Evolutionary conservation across 2,329 filamentous ascomycete genomes (phyloP).

Genomic region (Acephala macrosclerotiorum): DNA sequence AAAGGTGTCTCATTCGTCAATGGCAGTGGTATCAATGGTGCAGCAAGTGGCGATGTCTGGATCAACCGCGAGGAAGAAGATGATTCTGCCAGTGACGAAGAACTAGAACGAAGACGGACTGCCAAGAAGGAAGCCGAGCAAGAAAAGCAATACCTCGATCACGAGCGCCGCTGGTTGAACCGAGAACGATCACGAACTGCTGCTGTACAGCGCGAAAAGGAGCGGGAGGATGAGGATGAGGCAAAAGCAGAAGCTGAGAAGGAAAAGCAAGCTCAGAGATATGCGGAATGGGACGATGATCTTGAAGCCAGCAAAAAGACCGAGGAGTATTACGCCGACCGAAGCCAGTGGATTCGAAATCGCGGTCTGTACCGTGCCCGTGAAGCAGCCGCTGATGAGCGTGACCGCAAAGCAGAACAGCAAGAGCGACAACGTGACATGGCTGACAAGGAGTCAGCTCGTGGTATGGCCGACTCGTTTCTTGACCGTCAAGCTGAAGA

Average conservation of each 20-base stretch:
- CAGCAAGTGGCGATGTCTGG: conserved; percentile 51
- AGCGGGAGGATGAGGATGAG: conserved; percentile 79
- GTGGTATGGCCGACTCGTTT: conserved; percentile 90
- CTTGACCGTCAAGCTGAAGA: conserved; percentile 84
- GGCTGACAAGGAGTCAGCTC: conserved; percentile 78
- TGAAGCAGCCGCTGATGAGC: conserved; percentile 81
- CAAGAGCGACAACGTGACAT: conserved; percentile 74
- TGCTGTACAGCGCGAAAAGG: conserved; percentile 84
- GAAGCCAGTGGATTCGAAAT: conserved; percentile 83
- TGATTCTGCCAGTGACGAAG: conserved; percentile 85
- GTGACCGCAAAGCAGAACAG: conserved; percentile 80
- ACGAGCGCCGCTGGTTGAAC: conserved; percentile 90
- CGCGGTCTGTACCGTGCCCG: conserved; percentile 75
- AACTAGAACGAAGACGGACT: conserved; percentile 76
- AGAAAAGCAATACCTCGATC: conserved; percentile 83
- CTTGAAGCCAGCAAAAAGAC: conserved; percentile 75
- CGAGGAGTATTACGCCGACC: conserved; percentile 88
- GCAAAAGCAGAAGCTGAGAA: conserved; percentile 68
- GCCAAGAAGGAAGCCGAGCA: conserved; percentile 77
- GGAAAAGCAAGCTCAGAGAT: conserved; percentile 73
- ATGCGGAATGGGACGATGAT: conserved; percentile 90
- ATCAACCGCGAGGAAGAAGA: conserved; percentile 82
- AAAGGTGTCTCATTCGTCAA: conserved; percentile 85
- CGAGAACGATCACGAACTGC: conserved; percentile 84
- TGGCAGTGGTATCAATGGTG: conserved; percentile 71